Percentiles rank a stretch among this genome's conserved stretches.
phyloP scores from a whole-genome alignment of 805 yeast species.

The Pichia exigua region DNA sequence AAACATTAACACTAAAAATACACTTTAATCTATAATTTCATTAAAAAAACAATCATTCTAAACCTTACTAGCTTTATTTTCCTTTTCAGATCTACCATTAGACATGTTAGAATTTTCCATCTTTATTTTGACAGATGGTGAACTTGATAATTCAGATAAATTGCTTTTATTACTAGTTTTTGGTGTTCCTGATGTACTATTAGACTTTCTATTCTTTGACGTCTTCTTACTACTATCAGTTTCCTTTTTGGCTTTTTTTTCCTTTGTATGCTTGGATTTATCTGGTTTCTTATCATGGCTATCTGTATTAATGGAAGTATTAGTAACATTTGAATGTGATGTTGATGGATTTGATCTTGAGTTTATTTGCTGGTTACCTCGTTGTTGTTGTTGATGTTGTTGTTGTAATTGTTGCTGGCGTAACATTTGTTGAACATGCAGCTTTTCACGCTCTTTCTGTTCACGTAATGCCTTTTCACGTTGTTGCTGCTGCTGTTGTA shows the following conservation, averaged over 20 bases:
- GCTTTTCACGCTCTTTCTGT: slow-evolving; percentile 14
- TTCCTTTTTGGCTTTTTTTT: slow-evolving; percentile 7
- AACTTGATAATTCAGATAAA: not conserved
- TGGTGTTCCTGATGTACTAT: not conserved
- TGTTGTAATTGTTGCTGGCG: not conserved
- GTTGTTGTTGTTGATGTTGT: not conserved
- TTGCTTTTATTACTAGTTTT: slow-evolving; percentile 2
- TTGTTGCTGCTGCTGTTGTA: slow-evolving; percentile 31
- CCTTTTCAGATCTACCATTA: slow-evolving; percentile 3
- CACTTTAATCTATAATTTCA: not conserved
- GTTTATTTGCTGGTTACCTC: not conserved
- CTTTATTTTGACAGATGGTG: slow-evolving; percentile 4
- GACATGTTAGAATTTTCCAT: not conserved
- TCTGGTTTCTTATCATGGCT: not conserved
- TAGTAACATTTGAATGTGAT: not conserved
- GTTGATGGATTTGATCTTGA: not conserved
- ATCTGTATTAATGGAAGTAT: not conserved
- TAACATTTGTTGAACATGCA: slow-evolving; percentile 1
- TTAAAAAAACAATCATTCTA: not conserved
- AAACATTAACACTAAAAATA: not conserved
- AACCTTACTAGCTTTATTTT: slow-evolving; percentile 1
- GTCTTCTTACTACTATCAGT: slow-evolving; percentile 1
- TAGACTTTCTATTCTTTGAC: not conserved
- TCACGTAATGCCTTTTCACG: slow-evolving; percentile 20
- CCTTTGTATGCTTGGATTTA: not conserved